Evolutionary conservation across 2,329 filamentous ascomycete species (phyloP), one percentile per base, ranked within the genome.

Genomic region (Alternaria atra): DNA sequence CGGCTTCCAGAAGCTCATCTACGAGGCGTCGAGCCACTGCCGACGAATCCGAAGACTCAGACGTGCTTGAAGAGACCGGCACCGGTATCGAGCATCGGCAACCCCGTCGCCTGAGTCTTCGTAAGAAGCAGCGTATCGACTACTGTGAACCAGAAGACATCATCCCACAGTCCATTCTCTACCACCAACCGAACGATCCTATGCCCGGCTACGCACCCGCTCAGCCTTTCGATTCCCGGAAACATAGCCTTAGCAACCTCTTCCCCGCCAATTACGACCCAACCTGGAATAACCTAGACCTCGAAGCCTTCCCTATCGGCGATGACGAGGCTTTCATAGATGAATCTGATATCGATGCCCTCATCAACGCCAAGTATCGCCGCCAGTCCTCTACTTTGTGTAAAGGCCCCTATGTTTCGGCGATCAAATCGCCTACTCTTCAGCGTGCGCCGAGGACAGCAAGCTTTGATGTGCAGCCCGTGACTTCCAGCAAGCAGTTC

Each of bases 391-490:
- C 60, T 27, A 61, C 63, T 4, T 15, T 67, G 35, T 55, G 57
- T 13, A 53, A 29, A 4, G 65, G 56, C 1, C 61, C 63, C 3
- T 34, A 23, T 30, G 17, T 47, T 8, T 40, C 54, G 4, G 53
- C 58, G 8, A 30, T 63, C n/a, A 64, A 58, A 35, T 30, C 20
- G 8, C 29, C 46, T 13, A 44, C 34, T 46, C 23, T 32, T 2
- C n/a, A 15, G 9, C 52, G 40, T 1, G 20, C 17, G 12, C 34
- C 32, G 7, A 53, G 65, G 25, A 60, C 57, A 5, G 70, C 68
- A 9, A 58, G 43, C 1, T 72, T 71, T 34, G 40, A 56, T 3
- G 29, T 17, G n/a, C 65, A 71, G 27, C 68, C 68, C 0, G 70
- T 72, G 2, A 61, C 42, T 25, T 42, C 32, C n/a, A 64, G 61